Evolutionary conservation across 148 eudicot genomes (phyloP), one percentile per base, ranked within the genome.

Genomic region (Camellia granthamiana): DNA sequence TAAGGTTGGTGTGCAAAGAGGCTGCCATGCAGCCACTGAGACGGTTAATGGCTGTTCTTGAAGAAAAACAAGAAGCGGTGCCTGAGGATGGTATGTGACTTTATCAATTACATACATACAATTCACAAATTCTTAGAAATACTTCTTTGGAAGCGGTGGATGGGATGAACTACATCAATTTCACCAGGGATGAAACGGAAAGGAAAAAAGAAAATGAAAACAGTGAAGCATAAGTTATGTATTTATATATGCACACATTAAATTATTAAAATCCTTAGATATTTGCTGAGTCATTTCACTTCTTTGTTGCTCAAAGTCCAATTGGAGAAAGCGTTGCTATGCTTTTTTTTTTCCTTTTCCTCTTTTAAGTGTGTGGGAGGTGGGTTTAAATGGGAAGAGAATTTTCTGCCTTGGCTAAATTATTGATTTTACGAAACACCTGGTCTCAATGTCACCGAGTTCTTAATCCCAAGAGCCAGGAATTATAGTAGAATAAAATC

Each of bases 21-120:
- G 95, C 99, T 83, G 99, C 99, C 56, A 96, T 96, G 99, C 99
- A 94, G 89, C 99, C 99, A 7, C 88, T 96, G 76, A 85, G 99
- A 83, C 90, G 99, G 30, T 65, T 96, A 85, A 88, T 96, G 94
- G 69, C 89, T 68, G 73, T 77, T 80, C 95, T 96, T 77, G 99
- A 96, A 83, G 86, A 86, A 74, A 87, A 85, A 78, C 79, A 84
- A 68, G 98, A 93, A 79, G 79, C 82, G 38, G 87, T 90, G 78
- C 95, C 95, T 67, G 99, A 94, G 80, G 88, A 93, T 75, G 99
- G 99, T 93, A 92, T 47, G 91, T 74, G 46, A 61, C 73, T 77
- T 38, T 43, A 13, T 19, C 6, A 63, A 55, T 19, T 42, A 10
- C 69, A 23, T 71, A 30, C 54, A 58, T 59, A 30, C 14, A 6